Conservation (phyloP, 192 early-diverging fungal genomes). For the Backusella morwellensis region DNA sequence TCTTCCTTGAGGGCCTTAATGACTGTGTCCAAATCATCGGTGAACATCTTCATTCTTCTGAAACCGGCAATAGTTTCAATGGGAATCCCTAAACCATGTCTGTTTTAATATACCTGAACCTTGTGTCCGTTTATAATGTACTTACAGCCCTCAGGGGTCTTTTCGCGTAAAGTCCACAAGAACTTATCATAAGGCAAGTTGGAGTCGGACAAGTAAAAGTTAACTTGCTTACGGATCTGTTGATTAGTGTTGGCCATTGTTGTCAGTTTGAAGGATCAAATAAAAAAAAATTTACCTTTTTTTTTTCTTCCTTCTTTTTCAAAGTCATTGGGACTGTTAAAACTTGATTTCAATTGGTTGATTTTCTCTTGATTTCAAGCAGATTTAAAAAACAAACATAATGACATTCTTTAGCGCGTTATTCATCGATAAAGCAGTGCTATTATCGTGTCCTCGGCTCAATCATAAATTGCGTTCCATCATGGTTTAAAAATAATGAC, state of each 20-base stretch:
- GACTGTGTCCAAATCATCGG: conserved; percentile 36
- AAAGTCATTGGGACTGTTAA: background rate
- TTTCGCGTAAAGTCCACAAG: conserved; percentile 40
- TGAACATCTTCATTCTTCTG: conserved; percentile 56
- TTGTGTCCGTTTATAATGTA: background rate
- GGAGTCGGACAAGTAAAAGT: conserved; percentile 63
- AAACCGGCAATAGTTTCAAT: conserved; percentile 50
- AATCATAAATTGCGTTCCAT: background rate
- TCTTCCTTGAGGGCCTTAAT: conserved; percentile 54
- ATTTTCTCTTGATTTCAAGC: background rate
- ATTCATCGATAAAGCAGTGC: background rate
- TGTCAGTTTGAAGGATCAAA: background rate
- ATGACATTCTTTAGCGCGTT: background rate
- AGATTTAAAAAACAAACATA: background rate
- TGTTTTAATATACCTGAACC: background rate
- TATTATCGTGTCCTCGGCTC: background rate
- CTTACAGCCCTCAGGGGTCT: conserved; percentile 51
- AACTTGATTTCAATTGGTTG: background rate
- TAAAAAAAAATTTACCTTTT: conserved; percentile 6
- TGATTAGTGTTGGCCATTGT: conserved; percentile 22
- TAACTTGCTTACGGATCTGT: conserved; percentile 59
- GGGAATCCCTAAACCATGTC: conserved; percentile 40
- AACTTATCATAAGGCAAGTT: conserved; percentile 60
- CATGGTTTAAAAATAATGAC: background rate
- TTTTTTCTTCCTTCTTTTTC: background rate